Conservation (phyloP, 1,284 basidiomycete species). For the Pseudozyma pruni region DNA sequence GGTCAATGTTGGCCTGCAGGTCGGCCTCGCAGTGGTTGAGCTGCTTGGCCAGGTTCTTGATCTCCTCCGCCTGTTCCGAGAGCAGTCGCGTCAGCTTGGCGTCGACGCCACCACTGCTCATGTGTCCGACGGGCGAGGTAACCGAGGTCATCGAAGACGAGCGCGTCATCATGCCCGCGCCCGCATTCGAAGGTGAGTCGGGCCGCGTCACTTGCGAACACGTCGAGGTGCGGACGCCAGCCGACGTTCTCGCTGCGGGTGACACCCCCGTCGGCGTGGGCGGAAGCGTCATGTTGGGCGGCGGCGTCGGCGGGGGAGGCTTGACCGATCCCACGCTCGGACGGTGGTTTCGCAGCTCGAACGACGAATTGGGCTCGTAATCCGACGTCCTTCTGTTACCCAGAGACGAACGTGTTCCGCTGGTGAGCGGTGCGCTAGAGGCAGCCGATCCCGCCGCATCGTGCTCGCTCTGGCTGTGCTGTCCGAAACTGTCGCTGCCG, state of each 20-base stretch:
- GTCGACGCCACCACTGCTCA: constrained; percentile 28
- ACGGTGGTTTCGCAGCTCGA: constrained; percentile 30
- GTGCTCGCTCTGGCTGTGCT: constrained; percentile 36
- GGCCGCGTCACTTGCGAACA: constrained; percentile 52
- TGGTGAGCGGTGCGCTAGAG: constrained; percentile 6
- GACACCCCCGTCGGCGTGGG: constrained; percentile 44
- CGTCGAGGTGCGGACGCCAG: constrained; percentile 46
- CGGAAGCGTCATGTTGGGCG: constrained; percentile 86
- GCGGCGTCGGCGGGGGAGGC: constrained; percentile 85
- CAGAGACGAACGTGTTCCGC: constrained; percentile 38
- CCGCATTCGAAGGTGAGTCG: constrained; percentile 45
- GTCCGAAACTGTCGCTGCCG: constrained; percentile 39
- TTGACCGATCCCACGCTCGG: constrained; percentile 71
- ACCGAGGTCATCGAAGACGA: constrained; percentile 57
- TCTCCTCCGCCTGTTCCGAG: constrained; percentile 79
- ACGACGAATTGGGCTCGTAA: constrained; percentile 16
- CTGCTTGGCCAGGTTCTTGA: constrained; percentile 90
- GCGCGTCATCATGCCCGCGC: constrained; percentile 43
- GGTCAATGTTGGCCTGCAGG: constrained; percentile 88
- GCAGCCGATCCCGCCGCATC: constrained; percentile 14
- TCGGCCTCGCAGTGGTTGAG: constrained; percentile 88
- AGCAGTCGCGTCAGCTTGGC: constrained; percentile 69
- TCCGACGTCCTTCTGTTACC: constrained; percentile 19
- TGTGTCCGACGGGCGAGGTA: constrained; percentile 32
- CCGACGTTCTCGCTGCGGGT: constrained; percentile 18